Conservation (phyloP, 2,329 filamentous ascomycete species). For the Microcyclosporella mali region DNA sequence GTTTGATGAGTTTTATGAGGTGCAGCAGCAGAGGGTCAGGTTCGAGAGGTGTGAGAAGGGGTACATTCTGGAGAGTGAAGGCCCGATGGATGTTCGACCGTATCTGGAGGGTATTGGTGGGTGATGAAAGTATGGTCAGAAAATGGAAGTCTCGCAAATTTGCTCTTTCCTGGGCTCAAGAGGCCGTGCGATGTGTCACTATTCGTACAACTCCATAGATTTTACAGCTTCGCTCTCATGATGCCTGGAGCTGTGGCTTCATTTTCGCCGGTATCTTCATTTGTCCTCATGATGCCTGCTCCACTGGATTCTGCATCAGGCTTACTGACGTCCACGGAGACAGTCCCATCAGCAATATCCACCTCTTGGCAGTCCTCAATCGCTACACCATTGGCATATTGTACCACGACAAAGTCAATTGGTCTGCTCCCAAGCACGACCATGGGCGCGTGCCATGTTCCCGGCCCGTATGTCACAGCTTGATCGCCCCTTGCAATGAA, state of each 20-base stretch:
- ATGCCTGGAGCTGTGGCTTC: conserved; percentile 3
- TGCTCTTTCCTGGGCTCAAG: too few species aligned
- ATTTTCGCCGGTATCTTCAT: too few species aligned
- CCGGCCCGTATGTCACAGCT: conserved; percentile 85
- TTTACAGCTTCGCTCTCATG: conserved; percentile 3
- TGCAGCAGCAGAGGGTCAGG: conserved; percentile 10
- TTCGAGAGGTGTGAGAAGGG: conserved; percentile 21
- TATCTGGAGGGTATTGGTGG: conserved; percentile 11
- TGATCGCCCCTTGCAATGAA: conserved; percentile 74
- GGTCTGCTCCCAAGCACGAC: conserved; percentile 66
- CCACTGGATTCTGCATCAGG: conserved; percentile 3
- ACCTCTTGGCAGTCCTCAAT: conserved; percentile 87
- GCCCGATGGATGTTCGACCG: conserved; percentile 6
- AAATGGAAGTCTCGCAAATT: too few species aligned
- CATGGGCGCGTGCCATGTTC: conserved; percentile 97
- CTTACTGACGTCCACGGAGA: conserved; percentile 28
- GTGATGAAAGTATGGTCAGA: not conserved
- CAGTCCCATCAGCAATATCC: conserved; percentile 29
- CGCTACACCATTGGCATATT: conserved; percentile 77
- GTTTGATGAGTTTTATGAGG: conserved; percentile 15
- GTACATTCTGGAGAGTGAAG: conserved; percentile 18
- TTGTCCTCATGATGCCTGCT: too few species aligned
- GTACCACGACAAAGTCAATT: conserved; percentile 82
- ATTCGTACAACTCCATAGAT: not conserved
- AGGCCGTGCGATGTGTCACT: too few species aligned